A percentile compares a stretch with the other conserved stretches of the same genome.
These are phyloP conservation scores for Paralagenidium karlingii DNA, from an alignment of 352 stramenopile species.

Conservation along the genomic window DNA sequence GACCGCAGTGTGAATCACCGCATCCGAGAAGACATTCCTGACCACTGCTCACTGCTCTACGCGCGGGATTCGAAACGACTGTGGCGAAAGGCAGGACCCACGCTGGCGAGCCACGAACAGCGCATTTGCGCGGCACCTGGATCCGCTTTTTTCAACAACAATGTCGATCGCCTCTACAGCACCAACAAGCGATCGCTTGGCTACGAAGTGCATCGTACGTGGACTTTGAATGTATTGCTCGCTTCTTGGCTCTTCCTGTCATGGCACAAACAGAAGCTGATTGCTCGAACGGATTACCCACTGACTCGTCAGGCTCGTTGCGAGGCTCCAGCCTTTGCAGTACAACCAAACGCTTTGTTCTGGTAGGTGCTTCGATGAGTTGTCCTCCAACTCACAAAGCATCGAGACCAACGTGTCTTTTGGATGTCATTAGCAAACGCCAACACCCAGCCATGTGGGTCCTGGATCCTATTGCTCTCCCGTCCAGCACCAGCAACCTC, in stretches of 20 bases:
- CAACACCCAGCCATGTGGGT: slow-evolving; percentile 28
- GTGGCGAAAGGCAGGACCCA: slow-evolving; percentile 35
- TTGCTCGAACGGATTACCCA: neutral
- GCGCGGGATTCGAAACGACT: slow-evolving; percentile 31
- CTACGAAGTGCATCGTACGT: slow-evolving; percentile 53
- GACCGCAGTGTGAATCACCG: slow-evolving; percentile 30
- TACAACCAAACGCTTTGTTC: slow-evolving; percentile 40
- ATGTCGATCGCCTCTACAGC: slow-evolving; percentile 56
- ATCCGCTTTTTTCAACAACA: slow-evolving; percentile 54
- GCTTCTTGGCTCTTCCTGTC: neutral
- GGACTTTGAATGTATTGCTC: neutral
- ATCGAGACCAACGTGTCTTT: slow-evolving; percentile 1
- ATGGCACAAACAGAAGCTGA: too few relatives aligned
- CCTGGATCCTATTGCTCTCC: slow-evolving; percentile 38
- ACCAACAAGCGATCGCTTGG: slow-evolving; percentile 34
- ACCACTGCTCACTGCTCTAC: slow-evolving; percentile 14
- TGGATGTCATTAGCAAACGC: slow-evolving; percentile 17
- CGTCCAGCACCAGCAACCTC: slow-evolving; percentile 4
- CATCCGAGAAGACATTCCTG: slow-evolving; percentile 20
- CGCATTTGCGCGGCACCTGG: slow-evolving; percentile 31
- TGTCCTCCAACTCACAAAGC: neutral
- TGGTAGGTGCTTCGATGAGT: slow-evolving; percentile 6
- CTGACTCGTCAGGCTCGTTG: slow-evolving; percentile 25
- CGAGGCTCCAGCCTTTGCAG: slow-evolving; percentile 53
- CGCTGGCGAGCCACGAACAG: slow-evolving; percentile 32